Percentiles rank a stretch among this genome's conserved stretches.
These are phyloP conservation scores for Prinsepia uniflora DNA, from an alignment of 306 rosid species.

Conservation along the genomic window DNA sequence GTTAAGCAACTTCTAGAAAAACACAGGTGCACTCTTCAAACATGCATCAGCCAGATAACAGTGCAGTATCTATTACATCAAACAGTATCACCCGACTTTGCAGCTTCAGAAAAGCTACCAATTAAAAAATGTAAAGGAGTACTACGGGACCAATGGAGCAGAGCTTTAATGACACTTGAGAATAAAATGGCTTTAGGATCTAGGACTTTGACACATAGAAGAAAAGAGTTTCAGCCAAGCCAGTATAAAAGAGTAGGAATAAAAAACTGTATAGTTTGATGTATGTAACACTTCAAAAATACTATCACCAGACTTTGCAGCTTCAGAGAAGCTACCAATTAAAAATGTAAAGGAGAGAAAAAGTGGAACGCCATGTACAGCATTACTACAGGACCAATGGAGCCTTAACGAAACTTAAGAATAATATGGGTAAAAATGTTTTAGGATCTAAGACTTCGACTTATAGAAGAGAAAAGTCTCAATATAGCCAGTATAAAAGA, in stretches of 20 bases:
- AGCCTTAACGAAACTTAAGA: conserved; percentile 12
- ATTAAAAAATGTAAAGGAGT: not conserved
- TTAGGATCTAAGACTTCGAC: not conserved
- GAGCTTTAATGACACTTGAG: conserved; percentile 14
- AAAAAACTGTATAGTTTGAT: too few species aligned
- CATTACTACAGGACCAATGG: not conserved
- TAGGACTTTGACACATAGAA: not conserved
- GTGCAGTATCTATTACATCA: not conserved
- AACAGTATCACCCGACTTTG: not conserved
- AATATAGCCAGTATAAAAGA: not conserved
- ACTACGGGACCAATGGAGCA: too few species aligned
- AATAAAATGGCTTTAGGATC: not conserved
- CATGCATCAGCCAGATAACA: conserved; percentile 8
- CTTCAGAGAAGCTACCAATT: conserved; percentile 1
- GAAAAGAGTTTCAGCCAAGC: not conserved
- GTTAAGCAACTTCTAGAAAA: conserved; percentile 4
- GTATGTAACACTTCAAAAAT: not conserved
- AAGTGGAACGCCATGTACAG: not conserved
- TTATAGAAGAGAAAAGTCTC: not conserved
- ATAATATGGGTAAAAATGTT: not conserved
- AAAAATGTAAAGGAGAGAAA: not conserved
- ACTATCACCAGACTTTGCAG: not conserved
- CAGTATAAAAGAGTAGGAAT: not conserved
- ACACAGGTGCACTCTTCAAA: not conserved
- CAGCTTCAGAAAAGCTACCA: not conserved